phyloP scores from a whole-genome alignment of 2,329 filamentous ascomycete genomes.

The Coniochaeta pulveracea region DNA sequence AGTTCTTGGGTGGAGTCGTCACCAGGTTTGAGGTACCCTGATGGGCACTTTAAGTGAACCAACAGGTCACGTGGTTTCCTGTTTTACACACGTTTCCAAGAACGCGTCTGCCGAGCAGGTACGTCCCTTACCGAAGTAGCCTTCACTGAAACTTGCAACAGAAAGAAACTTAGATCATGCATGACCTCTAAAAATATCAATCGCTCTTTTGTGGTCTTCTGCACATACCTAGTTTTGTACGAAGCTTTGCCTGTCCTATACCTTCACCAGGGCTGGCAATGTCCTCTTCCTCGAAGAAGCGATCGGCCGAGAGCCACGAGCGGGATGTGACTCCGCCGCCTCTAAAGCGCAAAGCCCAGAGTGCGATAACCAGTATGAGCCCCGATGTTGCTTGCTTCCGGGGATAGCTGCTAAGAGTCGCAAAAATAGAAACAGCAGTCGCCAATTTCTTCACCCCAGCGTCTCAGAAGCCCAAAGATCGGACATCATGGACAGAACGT shows the following conservation, averaged over 20 bases:
- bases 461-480: constrained; percentile 74
- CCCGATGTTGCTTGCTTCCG: constrained; percentile 2
- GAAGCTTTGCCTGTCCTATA: too few relatives aligned
- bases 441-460: constrained; percentile 79
- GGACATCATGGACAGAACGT: constrained; percentile 60
- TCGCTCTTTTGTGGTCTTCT: too few relatives aligned
- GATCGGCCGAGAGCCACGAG: constrained; percentile 16
- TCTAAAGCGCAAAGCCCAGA: constrained; percentile 39
- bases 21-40: too few relatives aligned
- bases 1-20: too few relatives aligned
- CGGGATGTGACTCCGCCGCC: constrained; percentile 40
- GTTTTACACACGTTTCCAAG: too few relatives aligned
- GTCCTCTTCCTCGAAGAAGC: constrained; percentile 9
- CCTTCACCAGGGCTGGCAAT: too few relatives aligned
- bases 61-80: too few relatives aligned
- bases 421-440: constrained; percentile 50
- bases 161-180: neutral
- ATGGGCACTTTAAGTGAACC: too few relatives aligned
- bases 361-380: constrained; percentile 36
- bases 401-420: neutral
- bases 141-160: neutral
- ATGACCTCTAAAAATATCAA: too few relatives aligned
- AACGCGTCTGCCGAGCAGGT: too few relatives aligned
- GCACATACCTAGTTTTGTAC: too few relatives aligned
- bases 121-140: too few relatives aligned